Evolutionary conservation across 257 asterid genomes (phyloP), one percentile per base, ranked within the genome.

Genomic region (Nicotiana otophora): DNA sequence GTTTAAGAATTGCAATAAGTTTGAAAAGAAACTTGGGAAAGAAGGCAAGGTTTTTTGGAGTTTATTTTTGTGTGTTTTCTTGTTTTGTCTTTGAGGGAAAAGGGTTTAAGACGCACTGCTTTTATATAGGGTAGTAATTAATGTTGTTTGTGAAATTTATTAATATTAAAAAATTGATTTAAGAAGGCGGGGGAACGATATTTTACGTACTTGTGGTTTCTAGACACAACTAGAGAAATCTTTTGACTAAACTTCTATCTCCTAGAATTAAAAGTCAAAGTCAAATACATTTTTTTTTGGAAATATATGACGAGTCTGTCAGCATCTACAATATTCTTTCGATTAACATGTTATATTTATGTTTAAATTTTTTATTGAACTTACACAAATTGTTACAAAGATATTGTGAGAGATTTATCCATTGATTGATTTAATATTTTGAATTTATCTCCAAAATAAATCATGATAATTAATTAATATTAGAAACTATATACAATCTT

Each of bases 1-100:
- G 58, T 33, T 31, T 8, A 31, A 61, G 68, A 81, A 23, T 69
- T 78, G n/a, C 84, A 57, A 87, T 42, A 89, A 84, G 72, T 78
- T 90, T 83, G 84, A 84, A 83, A 82, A 81, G 83, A 33, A 77
- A 87, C 81, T 64, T 86, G 57, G 8, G 31, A 26, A 9, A 54
- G 9, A 55, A 66, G 20, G 17, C 77, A 28, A 39, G 31, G 75
- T 53, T 54, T 57, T 67, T 78, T 81, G 16, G 23, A 26, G 12
- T 81, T 3, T 36, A 10, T 34, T 30, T 15, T 10, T 60, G 66
- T 10, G 79, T 33, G 57, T 83, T 7, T 20, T 12, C 15, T 55
- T 10, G 19, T 60, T 65, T 26, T 84, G 30, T 77, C 72, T 19
- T 46, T 19, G 10, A 2, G 77, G 15, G 4, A 20, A 31, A 23